Evolutionary conservation across 306 rosid species (phyloP), one percentile per base, ranked within the genome.

Genomic region (Amphicarpaea edgeworthii): DNA sequence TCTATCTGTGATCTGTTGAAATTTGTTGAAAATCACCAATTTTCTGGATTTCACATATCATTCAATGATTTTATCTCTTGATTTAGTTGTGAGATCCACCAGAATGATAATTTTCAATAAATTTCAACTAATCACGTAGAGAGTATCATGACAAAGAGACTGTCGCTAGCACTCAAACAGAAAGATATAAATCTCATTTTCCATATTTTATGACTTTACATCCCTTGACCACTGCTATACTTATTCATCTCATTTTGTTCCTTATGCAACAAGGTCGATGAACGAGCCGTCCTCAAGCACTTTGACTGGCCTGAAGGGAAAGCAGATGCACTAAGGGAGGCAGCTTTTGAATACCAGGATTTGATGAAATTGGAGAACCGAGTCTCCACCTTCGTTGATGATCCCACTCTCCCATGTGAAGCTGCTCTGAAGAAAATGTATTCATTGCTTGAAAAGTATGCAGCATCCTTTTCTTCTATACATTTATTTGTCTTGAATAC

Each of bases 261-360:
- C 20, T 63, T 61, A 70, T 64, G 68, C 40, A 70, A 95, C 40
- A 70, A 95, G 99, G 98, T 92, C 75, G 99, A 96, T 74, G 98
- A 96, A 77, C 84, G 99, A 85, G 99, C 99, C 7, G 99, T 96
- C 43, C 93, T 96, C 70, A 96, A 96, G 88, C 99, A 96, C 89
- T 96, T 96, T 34, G 99, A 96, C 81, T 96, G 99, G 99, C 99
- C 99, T 30, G 99, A 96, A 84, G 99, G 99, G 78, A 96, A 96
- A 84, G 97, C 96, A 26, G 99, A 96, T 82, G 99, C 99, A 55
- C 75, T 96, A 67, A 90, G 99, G 89, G 99, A 96, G 80, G 98
- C 99, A 20, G 88, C 99, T 73, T 96, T 96, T 70, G 99, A 96
- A 73, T 92, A 89, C 83, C 99, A 96, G 70, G 99, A 92, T 85